phyloP scores from a whole-genome alignment of 2,329 filamentous ascomycete species.

The Colletotrichum sp. region DNA sequence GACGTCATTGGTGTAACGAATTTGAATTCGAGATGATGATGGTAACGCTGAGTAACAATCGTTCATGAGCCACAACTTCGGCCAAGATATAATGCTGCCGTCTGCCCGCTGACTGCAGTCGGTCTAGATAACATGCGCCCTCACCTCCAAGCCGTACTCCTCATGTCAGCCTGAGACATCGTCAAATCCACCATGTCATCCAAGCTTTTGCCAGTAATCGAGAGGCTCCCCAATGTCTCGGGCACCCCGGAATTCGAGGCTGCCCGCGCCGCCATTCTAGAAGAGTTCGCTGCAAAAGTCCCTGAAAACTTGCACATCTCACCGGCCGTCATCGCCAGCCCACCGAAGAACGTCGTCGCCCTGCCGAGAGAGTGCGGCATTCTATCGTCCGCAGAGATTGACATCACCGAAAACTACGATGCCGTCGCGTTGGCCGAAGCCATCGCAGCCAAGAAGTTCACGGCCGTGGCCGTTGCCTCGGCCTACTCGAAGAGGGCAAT shows the following conservation, averaged over 20 bases:
- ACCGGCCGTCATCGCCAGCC: conserved; percentile 22
- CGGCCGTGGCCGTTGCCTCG: conserved; percentile 41
- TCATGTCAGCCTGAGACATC: not conserved
- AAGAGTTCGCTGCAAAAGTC: conserved; percentile 35
- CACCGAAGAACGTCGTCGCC: conserved; percentile 31
- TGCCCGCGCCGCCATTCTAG: conserved; percentile 26
- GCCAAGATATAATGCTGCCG: not conserved
- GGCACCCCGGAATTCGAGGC: conserved; percentile 31
- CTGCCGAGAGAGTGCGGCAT: conserved; percentile 46
- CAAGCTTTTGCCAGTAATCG: not conserved
- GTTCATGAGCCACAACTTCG: not conserved
- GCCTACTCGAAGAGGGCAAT: conserved; percentile 33
- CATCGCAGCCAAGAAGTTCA: conserved; percentile 38
- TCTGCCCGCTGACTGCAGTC: not conserved
- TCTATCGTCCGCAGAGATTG: conserved; percentile 47
- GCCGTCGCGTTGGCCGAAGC: conserved; percentile 43
- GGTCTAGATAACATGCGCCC: not conserved
- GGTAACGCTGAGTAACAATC: not conserved
- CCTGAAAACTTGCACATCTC: conserved; percentile 34
- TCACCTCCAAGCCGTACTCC: not conserved
- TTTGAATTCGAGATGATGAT: not conserved
- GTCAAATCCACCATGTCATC: not conserved
- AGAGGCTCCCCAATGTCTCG: not conserved
- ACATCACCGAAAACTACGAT: conserved; percentile 53
- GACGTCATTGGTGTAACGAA: not conserved